Evolutionary conservation across 202 grass and related monocot species (phyloP).

Genomic region (Tripidium arundinaceum): DNA sequence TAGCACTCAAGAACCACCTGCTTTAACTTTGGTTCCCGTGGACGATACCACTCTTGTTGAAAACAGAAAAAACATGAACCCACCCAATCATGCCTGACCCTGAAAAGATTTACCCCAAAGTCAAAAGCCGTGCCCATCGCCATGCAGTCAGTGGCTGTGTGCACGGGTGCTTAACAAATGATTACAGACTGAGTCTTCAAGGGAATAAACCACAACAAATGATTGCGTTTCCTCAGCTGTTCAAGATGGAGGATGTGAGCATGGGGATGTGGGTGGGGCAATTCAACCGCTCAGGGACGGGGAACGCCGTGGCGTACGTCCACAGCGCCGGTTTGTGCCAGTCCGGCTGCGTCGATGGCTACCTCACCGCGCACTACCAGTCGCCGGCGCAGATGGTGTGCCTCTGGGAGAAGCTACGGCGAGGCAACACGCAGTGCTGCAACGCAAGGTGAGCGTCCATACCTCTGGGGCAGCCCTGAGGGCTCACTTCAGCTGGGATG

Average conservation of each 20-base stretch:
- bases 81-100: conserved; percentile 37
- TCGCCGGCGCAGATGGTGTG: conserved; percentile 60
- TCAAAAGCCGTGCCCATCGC: conserved; percentile 19
- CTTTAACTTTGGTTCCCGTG: not conserved
- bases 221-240: conserved; percentile 49
- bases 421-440: conserved; percentile 51
- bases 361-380: conserved; percentile 65
- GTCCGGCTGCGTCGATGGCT: conserved; percentile 44
- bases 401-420: conserved; percentile 54
- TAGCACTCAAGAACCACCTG: conserved; percentile 11
- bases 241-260: conserved; percentile 92
- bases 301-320: conserved; percentile 46
- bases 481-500: not conserved
- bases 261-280: conserved; percentile 77
- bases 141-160: conserved; percentile 7
- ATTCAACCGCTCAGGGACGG: conserved; percentile 32
- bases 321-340: conserved; percentile 51
- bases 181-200: conserved; percentile 4
- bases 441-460: conserved; percentile 42
- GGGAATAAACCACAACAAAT: not conserved
- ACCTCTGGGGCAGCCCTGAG: not conserved
- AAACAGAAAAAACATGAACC: conserved; percentile 21
- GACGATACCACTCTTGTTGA: conserved; percentile 8
- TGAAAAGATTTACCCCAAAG: conserved; percentile 40
- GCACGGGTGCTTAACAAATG: conserved; percentile 42